Evolutionary conservation across 1,139 yeast genomes (phyloP), one percentile per base, ranked within the genome.

Genomic region (Yamadazyma conglobata): DNA sequence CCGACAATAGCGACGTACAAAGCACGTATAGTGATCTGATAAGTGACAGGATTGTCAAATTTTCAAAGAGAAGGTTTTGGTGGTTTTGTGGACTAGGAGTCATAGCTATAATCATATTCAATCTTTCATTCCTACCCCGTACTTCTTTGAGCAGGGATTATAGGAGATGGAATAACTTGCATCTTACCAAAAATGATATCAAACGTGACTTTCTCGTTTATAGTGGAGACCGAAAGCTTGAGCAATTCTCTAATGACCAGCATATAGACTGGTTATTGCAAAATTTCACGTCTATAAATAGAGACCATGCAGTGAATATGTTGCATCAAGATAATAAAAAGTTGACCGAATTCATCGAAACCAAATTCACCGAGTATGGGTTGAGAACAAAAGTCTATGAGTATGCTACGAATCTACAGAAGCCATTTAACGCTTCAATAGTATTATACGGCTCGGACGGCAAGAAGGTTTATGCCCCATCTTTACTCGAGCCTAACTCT

Each of bases 141-240:
- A 87, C 97, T 1, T 85, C 96, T 2, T 61, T 87, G 12, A 77
- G 84, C 32, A 66, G 96, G 40, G 97, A 89, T 54, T 77, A 85
- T 52, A 70, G 91, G 44, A 60, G 95, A 33, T 58, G 86, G 47
- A 87, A 87, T 54, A 77, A 79, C 14, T 70, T 80, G 16, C 71
- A 60, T 33, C 48, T 81, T 30, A 78, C 88, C 3, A 72, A 70
- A 38, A 67, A 74, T n/a, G 91, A 82, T 39, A 70, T 79, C 17
- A 73, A 78, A 42, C 55, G 89, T 28, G 56, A 49, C 24, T 58
- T 40, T 31, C 39, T 58, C 17, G 40, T 51, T 10, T 47, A 50
- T 32, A 51, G 56, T 27, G 64, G 66, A 2, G 16, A 19, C 14
- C 47, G 51, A 29, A 38, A 40, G 20, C 49, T 51, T 23, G 55